Evolutionary conservation across 257 asterid species (phyloP).

Genomic region (Marsdenia floribunda): DNA sequence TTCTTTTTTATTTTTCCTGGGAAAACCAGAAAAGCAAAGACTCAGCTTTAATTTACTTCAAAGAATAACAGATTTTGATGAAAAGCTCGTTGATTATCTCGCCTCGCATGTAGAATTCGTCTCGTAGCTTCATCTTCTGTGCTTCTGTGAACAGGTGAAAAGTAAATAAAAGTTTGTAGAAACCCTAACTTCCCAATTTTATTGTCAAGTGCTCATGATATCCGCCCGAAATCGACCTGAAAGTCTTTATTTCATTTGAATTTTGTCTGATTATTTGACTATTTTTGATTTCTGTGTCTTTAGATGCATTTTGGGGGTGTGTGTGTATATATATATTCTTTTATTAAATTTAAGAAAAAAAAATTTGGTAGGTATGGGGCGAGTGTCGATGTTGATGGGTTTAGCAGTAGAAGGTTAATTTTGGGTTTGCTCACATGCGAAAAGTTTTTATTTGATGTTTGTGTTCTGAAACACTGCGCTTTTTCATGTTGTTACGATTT

Average conservation of each 20-base stretch:
- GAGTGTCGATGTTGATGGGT: neutral
- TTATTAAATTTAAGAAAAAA: neutral
- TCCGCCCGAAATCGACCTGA: neutral
- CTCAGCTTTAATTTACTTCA: neutral
- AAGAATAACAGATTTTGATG: neutral
- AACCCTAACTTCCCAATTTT: neutral
- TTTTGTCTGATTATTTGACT: neutral
- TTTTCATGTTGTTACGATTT: neutral
- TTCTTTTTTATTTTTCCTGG: neutral
- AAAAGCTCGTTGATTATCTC: neutral
- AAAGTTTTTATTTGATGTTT: neutral
- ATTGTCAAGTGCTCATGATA: neutral
- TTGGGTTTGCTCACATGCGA: neutral
- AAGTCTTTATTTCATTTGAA: neutral
- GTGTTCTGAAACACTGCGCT: neutral
- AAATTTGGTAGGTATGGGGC: neutral
- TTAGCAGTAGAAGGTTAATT: neutral
- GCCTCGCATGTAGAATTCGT: constrained; percentile 7
- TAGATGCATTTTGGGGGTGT: neutral
- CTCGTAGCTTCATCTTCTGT: neutral
- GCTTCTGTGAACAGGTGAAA: constrained; percentile 14
- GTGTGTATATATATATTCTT: neutral
- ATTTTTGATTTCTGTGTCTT: neutral
- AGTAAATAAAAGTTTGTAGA: neutral
- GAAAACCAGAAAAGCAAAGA: neutral